Evolutionary conservation across 768 basidiomycete genomes (phyloP), one percentile per base, ranked within the genome.

Genomic region (Pleurotus citrinopileatus): DNA sequence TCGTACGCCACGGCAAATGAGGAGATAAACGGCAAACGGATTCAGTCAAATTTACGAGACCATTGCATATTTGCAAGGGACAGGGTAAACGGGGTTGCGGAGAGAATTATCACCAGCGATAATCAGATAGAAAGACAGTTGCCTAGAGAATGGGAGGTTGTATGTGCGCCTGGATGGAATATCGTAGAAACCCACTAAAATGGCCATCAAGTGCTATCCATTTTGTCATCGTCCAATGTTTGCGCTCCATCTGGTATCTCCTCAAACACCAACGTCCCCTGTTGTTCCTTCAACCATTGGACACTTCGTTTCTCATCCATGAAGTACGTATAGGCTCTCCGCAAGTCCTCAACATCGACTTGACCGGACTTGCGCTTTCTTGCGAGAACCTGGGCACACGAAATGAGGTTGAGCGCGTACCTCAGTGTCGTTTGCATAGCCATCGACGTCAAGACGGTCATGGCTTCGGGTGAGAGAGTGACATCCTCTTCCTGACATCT

Each of bases 401-500:
- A 94, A 59, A 99, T 98, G 53, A 98, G 75, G 71, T 98, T 96
- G 40, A 98, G 81, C 0, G 93, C 90, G 65, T 97, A 98, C 53
- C 96, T 87, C 36, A 98, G 76, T 0, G 94, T 97, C 4, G 96
- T 95, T 59, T 93, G 83, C 57, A 76, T 71, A 1, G 93, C 94
- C 84, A 99, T 96, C 2, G 85, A 81, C 2, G 93, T 90, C 28
- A 99, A 74, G n/a, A 94, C 86, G 27, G 79, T 78, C 37, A 83
- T 67, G 1, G 94, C 93, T 17, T 87, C 86, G 1, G 79, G 63
- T 1, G 86, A 79, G 23, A 99, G 77, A 26, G 83, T 82, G 12
- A 97, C 94, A 62, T 98, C 97, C 68, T 99, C 97, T 68, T 99
- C 97, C 71, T 94, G 86, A 60, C 91, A 91, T 54, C 91, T 93